Base-by-base conservation (phyloP, 495 filamentous ascomycete genomes). In the Oidiodendron maius region DNA sequence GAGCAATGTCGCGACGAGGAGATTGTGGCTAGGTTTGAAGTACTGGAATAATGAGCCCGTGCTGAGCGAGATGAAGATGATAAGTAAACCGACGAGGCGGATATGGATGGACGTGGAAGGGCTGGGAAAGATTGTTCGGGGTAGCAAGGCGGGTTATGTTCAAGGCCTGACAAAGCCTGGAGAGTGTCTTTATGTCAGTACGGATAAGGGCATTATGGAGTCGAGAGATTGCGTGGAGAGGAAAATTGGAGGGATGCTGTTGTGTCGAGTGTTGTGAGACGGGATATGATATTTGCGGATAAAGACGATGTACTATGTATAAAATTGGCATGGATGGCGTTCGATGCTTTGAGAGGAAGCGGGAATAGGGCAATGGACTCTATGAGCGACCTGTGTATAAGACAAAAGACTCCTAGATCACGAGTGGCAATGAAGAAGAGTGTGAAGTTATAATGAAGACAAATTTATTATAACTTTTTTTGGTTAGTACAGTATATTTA, bases 21-120 rank as follows among this genome's bases (percentile, higher is more conserved):
- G 93, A 40, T 66, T 98, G 6, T 98, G 93, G 93, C 58, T 98
- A 8, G 91, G 89, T 8, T 66, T 97, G 58, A 97, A 97, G 71
- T 98, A 98, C 72, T 89, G 77, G 78, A 81, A 89, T 58, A 87
- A 87, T 60, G 70, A 86, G 62, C 87, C 94, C 2, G 93, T 98
- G 41, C 60, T 98, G 47, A 75, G 74, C 25, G 71, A 80, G 58
- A 76, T 95, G 65, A 55, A 56, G 23, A 66, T 89, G 67, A 70
- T 95, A 38, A 83, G 77, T 58, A 93, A 84, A 61, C 88, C 91
- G 9, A 95, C 75, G 60, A 76, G 84, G 57, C 65, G 79, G 56
- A 71, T 95, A 43, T 82, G 71, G 58, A 75, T 91, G 56, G 70
- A 78, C 37, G 65, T 82, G 17, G 46, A 64, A 37, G 76, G 76